Conservation (phyloP, 148 eudicot genomes). For the Fagopyrum homotropicum region DNA sequence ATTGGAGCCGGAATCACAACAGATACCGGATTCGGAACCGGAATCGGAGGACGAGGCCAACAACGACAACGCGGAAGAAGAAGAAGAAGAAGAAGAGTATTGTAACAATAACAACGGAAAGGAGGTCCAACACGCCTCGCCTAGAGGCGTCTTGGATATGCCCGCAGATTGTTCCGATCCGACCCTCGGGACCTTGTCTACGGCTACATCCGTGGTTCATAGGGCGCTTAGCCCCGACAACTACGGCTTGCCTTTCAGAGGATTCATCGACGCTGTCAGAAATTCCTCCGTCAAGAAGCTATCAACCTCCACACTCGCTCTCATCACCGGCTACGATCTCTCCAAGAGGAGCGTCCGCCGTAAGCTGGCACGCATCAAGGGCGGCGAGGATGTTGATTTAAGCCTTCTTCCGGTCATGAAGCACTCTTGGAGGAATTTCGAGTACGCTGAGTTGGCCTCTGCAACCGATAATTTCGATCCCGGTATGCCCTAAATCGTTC, state of each 20-base stretch:
- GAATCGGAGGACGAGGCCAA: background rate
- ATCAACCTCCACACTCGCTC: constrained; percentile 10
- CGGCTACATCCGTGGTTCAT: constrained; percentile 7
- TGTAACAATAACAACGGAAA: background rate
- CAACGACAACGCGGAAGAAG: background rate
- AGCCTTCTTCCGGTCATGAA: background rate
- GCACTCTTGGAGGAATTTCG: constrained; percentile 11
- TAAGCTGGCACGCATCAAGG: background rate
- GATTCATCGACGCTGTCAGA: constrained; percentile 13
- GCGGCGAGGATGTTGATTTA: background rate
- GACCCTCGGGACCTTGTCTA: background rate
- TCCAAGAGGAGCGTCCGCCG: background rate
- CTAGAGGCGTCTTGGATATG: constrained; percentile 13
- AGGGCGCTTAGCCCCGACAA: constrained; percentile 9
- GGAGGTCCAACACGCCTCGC: background rate
- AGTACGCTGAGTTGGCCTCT: constrained; percentile 7
- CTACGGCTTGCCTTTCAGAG: constrained; percentile 13
- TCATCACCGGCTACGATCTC: constrained; percentile 7
- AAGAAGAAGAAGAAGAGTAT: too few relatives aligned
- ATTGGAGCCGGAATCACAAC: background rate
- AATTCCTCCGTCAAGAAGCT: constrained; percentile 14
- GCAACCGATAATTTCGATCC: constrained; percentile 10
- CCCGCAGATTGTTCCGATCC: background rate
- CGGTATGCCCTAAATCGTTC: background rate
- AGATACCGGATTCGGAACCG: background rate